Evolutionary conservation across 2,329 filamentous ascomycete species (phyloP).

Genomic region (Paecilomyces dactylethromorphus): DNA sequence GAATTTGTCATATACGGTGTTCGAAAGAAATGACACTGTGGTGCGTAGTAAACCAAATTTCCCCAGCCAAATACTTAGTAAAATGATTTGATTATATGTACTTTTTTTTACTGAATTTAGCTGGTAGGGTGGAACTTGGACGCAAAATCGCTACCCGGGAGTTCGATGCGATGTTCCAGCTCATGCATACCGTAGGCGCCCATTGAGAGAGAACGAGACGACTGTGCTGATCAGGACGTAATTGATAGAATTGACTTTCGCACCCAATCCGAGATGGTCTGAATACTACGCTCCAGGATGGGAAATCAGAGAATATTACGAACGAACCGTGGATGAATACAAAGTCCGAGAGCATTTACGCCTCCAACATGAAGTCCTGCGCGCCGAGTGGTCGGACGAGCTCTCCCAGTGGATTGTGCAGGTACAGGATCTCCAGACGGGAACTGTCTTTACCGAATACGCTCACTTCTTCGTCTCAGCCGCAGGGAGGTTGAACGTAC

Average conservation of each 20-base stretch:
- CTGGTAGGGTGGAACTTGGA: conserved; percentile 9
- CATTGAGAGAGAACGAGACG: too few relatives aligned
- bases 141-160: conserved; percentile 10
- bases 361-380: conserved; percentile 1
- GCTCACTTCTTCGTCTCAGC: conserved; percentile 3
- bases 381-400: conserved; percentile 1
- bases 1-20: conserved; percentile 8
- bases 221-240: too few relatives aligned
- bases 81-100: not conserved
- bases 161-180: conserved; percentile 5
- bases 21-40: conserved; percentile 6
- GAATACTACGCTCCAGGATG: conserved; percentile 3
- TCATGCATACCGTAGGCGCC: conserved; percentile 3
- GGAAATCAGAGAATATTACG: conserved; percentile 3
- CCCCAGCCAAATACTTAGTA: not conserved
- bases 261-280: conserved; percentile 2
- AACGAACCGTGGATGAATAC: not conserved
- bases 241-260: conserved; percentile 3
- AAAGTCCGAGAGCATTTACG: not conserved
- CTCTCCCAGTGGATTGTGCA: conserved; percentile 1
- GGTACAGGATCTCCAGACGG: conserved; percentile 1
- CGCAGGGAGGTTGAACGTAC: conserved; percentile 1
- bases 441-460: conserved; percentile 1
- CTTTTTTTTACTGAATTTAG: too few relatives aligned
- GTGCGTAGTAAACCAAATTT: not conserved